These are phyloP conservation scores for Coleophoma eucalyptorum DNA, from an alignment of 2,329 filamentous ascomycete genomes.

Conservation along the genomic window DNA sequence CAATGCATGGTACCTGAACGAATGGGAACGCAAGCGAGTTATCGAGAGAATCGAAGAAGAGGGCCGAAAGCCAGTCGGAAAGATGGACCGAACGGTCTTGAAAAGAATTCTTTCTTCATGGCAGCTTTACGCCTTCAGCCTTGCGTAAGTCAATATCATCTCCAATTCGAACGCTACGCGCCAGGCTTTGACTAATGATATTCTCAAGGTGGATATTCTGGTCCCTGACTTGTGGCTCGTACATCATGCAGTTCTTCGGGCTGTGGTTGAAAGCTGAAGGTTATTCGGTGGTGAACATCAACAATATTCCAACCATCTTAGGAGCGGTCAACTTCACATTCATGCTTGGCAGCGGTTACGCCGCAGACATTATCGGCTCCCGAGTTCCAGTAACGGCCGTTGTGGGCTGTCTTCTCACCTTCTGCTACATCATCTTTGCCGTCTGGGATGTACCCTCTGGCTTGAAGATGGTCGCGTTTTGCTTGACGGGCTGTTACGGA, in stretches of 20 bases:
- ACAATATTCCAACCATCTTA: constrained; percentile 43
- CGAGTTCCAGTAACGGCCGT: constrained; percentile 4
- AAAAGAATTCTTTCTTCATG: constrained; percentile 52
- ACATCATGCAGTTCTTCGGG: constrained; percentile 41
- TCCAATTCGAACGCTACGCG: too few relatives aligned
- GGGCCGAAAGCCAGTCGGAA: constrained; percentile 36
- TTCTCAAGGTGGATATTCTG: background rate
- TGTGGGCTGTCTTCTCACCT: constrained; percentile 18
- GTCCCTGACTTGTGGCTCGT: constrained; percentile 7
- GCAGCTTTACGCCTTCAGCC: constrained; percentile 61
- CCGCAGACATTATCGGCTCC: constrained; percentile 7
- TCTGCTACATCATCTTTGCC: constrained; percentile 27
- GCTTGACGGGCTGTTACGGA: constrained; percentile 31
- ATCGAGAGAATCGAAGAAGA: constrained; percentile 35
- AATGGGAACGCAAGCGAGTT: constrained; percentile 32
- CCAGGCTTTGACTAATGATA: background rate
- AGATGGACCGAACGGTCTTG: constrained; percentile 42
- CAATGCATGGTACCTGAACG: constrained; percentile 31
- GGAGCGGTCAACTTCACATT: constrained; percentile 25
- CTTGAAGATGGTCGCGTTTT: constrained; percentile 29
- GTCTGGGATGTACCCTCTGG: constrained; percentile 29
- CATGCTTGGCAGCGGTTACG: constrained; percentile 6
- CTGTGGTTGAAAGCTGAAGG: constrained; percentile 43
- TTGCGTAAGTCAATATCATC: constrained; percentile 30
- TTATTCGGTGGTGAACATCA: constrained; percentile 41